These are phyloP conservation scores for Macadamia tetraphylla DNA, from an alignment of 164 flowering plant species.

Conservation along the genomic window DNA sequence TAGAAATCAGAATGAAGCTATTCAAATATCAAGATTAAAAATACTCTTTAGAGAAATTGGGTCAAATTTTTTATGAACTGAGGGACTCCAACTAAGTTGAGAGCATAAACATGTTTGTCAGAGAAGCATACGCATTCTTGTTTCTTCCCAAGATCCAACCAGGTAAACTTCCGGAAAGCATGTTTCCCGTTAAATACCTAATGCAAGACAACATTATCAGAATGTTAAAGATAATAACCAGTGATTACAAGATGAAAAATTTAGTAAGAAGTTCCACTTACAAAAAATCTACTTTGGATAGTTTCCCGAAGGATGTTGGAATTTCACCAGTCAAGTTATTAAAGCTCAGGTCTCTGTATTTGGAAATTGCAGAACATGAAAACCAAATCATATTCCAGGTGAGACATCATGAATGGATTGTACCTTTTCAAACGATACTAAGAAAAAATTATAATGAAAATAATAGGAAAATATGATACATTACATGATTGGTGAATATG, in stretches of 20 bases:
- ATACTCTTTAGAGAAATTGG: not conserved
- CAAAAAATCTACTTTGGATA: conserved; percentile 50
- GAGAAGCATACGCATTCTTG: conserved; percentile 49
- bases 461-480: too few species aligned
- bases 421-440: not conserved
- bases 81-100: not conserved
- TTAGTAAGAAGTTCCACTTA: conserved; percentile 24
- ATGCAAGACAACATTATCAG: not conserved
- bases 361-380: conserved; percentile 1
- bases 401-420: not conserved
- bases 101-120: not conserved
- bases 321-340: conserved; percentile 59
- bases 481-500: too few species aligned
- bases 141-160: conserved; percentile 41
- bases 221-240: not conserved
- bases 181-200: conserved; percentile 67
- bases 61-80: too few species aligned
- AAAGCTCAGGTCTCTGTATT: conserved; percentile 66
- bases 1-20: not conserved
- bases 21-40: not conserved
- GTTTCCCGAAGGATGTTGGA: conserved; percentile 38
- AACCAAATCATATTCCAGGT: not conserved
- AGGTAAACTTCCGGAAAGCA: conserved; percentile 58
- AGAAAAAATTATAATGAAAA: not conserved
- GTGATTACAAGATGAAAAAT: not conserved